Evolutionary conservation across 371 early-diverging fungal species (phyloP).

Genomic region (Mucor saturninus): DNA sequence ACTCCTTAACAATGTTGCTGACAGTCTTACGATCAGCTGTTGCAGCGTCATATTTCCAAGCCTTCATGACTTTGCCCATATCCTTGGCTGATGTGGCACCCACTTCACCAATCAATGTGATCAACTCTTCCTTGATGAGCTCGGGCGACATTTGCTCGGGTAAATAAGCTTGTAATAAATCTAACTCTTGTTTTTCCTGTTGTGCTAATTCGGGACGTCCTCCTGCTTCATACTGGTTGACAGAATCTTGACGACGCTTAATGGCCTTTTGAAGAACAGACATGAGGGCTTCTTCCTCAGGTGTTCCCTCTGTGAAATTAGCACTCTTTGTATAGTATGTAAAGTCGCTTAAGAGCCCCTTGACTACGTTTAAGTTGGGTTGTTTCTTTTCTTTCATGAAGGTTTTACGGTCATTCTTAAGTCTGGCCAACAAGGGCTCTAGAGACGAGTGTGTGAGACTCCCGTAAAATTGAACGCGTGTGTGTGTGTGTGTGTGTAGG

Average conservation of each 20-base stretch:
- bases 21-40: conserved; percentile 71
- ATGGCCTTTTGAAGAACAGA: conserved; percentile 72
- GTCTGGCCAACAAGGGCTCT: conserved; percentile 45
- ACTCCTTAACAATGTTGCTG: conserved; percentile 65
- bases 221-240: conserved; percentile 61
- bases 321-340: conserved; percentile 74
- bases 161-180: conserved; percentile 67
- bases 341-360: conserved; percentile 72
- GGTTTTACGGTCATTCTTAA: conserved; percentile 72
- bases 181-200: conserved; percentile 65
- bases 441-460: background rate
- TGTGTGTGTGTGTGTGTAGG: background rate
- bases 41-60: conserved; percentile 62
- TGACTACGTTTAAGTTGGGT: conserved; percentile 69
- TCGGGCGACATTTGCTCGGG: conserved; percentile 72
- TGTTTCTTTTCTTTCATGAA: conserved; percentile 78
- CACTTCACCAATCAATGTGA: conserved; percentile 53
- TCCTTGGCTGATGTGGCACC: conserved; percentile 64
- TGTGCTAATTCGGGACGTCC: conserved; percentile 70
- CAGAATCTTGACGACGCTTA: conserved; percentile 75
- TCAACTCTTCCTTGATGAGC: conserved; percentile 67
- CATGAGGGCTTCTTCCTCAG: conserved; percentile 54
- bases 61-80: conserved; percentile 82
- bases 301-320: conserved; percentile 41
- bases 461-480: background rate